These are phyloP conservation scores for Fusarium sp. DNA, from an alignment of 2,329 filamentous ascomycete species.

Conservation along the genomic window DNA sequence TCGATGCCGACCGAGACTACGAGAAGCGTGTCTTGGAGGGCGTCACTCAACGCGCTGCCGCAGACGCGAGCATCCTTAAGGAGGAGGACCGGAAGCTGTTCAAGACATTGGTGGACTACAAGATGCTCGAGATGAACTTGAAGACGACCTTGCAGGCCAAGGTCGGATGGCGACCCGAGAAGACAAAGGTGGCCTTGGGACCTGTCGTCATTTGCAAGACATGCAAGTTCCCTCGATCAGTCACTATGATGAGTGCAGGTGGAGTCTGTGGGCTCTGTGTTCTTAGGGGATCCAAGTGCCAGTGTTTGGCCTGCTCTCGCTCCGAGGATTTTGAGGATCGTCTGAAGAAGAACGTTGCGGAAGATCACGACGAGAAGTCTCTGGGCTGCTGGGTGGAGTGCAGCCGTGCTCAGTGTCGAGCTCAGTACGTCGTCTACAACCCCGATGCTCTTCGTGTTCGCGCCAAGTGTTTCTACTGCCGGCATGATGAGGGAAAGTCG, in stretches of 20 bases:
- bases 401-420: constrained; percentile 58
- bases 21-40: constrained; percentile 47
- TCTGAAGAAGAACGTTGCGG: constrained; percentile 50
- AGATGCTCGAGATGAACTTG: constrained; percentile 63
- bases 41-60: constrained; percentile 25
- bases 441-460: constrained; percentile 58
- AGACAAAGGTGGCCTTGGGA: constrained; percentile 60
- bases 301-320: constrained; percentile 39
- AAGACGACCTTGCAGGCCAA: constrained; percentile 60
- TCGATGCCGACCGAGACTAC: constrained; percentile 62
- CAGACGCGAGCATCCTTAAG: constrained; percentile 51
- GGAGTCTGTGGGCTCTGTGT: constrained; percentile 61
- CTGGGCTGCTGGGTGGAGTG: constrained; percentile 65
- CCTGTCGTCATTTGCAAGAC: constrained; percentile 58
- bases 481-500: constrained; percentile 43
- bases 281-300: constrained; percentile 31
- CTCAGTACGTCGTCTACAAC: constrained; percentile 67
- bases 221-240: constrained; percentile 64
- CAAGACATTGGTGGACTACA: constrained; percentile 62
- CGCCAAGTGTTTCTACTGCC: constrained; percentile 66
- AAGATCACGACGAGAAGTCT: constrained; percentile 51
- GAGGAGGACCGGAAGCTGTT: constrained; percentile 60
- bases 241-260: constrained; percentile 62
- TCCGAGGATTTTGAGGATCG: constrained; percentile 44
- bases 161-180: constrained; percentile 63